Conservation (phyloP, 1,139 yeast species). For the Pichia sp. region DNA sequence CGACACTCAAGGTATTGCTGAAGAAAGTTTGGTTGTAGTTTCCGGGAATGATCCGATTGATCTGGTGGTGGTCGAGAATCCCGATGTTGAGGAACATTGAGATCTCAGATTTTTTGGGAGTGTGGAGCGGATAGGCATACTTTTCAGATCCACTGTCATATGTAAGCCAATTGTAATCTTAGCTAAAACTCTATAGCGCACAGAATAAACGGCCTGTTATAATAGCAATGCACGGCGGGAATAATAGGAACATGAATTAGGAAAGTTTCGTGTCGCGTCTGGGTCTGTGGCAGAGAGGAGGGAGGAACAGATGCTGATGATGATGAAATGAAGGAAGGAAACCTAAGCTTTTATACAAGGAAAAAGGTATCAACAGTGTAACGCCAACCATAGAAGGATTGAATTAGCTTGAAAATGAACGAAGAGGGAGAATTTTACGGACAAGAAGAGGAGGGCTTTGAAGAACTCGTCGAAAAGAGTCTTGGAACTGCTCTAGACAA, state of each 20-base stretch:
- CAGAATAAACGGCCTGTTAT: background rate
- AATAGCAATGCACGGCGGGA: background rate
- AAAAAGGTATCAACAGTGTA: too few relatives aligned
- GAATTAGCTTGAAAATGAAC: background rate
- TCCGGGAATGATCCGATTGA: slow-evolving; percentile 6
- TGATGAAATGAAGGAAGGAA: background rate
- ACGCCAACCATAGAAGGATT: too few relatives aligned
- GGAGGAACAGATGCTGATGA: background rate
- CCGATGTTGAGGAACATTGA: slow-evolving; percentile 7
- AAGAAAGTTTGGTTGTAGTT: slow-evolving; percentile 14
- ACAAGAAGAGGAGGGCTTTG: slow-evolving; percentile 28
- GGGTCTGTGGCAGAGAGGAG: background rate
- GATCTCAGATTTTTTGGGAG: background rate
- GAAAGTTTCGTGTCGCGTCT: slow-evolving; percentile 5
- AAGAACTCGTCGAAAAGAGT: slow-evolving; percentile 27
- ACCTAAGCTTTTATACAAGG: too few relatives aligned
- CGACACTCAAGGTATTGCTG: background rate
- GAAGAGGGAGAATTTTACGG: slow-evolving; percentile 20
- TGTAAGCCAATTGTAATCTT: background rate
- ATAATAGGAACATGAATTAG: background rate
- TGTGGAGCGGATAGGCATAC: background rate
- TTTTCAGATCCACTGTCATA: background rate
- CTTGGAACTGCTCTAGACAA: slow-evolving; percentile 17
- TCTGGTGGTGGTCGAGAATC: slow-evolving; percentile 14
- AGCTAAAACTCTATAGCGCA: background rate